Base-by-base conservation (phyloP, 2,329 filamentous ascomycete species). In the Colletotrichum theobromicola region DNA sequence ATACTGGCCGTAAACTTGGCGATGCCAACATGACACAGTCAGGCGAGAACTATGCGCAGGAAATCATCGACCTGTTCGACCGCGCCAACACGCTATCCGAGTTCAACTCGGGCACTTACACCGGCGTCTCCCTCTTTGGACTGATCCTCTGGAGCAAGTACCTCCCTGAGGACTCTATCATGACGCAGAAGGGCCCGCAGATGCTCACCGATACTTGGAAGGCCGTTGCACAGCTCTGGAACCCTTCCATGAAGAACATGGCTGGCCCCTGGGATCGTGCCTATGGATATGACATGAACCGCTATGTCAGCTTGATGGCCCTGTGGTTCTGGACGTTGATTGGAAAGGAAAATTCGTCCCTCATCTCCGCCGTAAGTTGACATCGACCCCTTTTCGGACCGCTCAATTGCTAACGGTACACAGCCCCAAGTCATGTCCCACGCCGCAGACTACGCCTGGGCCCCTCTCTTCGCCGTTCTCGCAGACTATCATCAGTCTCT, bases 241-340 rank as follows among this genome's bases (percentile, higher is more conserved):
- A 92, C 67, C 87, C 90, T 1, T 85, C 87, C 3, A 80, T 93
- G 82, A 88, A 86, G 76, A 93, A 93, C 75, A 86, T 92, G 62
- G 91, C 91, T 3, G 91, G 91, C 0, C 91, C 91, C 0, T 93
- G 91, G 91, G 91, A 93, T 79, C 87, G 91, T 1, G 84, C 87
- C 0, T 93, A 93, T 75, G 90, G 90, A 1, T 92, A 88, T 72
- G 90, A 93, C 74, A 92, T 93, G 90, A 92, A 91, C 69, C 83
- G 86, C 8, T 93, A 93, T 77, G 79, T 92, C 5, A 88, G 88
- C 67, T 85, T 93, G 63, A 87, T 92, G 79, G 88, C 88, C 0
- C 79, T 90, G 16, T 90, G 90, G 81, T 85, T 93, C 75, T 93
- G 90, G 91, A 86, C 88, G 0, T 74, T 91, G 5, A 83, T 90